Percentiles rank a stretch among this genome's conserved stretches.
Evolutionary conservation across 129 eudicot species (phyloP).

Genomic region (Helianthus annuus): HanXRQr2.0-SUNRISE NC_035437.2:105397090-105397589

Average conservation of each 20-base stretch:
- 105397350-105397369: conserved; percentile 54
- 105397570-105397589: not conserved
- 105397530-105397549: not conserved
- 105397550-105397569: not conserved
- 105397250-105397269: conserved; percentile 73
- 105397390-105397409: not conserved
- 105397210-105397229: conserved; percentile 23
- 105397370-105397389: not conserved
- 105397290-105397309: conserved; percentile 89
- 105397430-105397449: not conserved
- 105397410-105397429: not conserved
- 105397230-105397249: conserved; percentile 98
- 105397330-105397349: conserved; percentile 91
- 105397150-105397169: conserved; percentile 2
- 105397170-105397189: not conserved
- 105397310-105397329: conserved; percentile 99
- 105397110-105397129: not conserved
- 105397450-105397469: no score
- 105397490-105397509: not conserved
- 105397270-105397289: conserved; percentile 67
- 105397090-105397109: not conserved
- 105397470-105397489: not conserved
- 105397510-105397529: not conserved
- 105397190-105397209: conserved; percentile 27
- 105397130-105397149: not conserved